phyloP scores from a whole-genome alignment of 306 rosid genomes.

The Crataegus laevigata region DNA sequence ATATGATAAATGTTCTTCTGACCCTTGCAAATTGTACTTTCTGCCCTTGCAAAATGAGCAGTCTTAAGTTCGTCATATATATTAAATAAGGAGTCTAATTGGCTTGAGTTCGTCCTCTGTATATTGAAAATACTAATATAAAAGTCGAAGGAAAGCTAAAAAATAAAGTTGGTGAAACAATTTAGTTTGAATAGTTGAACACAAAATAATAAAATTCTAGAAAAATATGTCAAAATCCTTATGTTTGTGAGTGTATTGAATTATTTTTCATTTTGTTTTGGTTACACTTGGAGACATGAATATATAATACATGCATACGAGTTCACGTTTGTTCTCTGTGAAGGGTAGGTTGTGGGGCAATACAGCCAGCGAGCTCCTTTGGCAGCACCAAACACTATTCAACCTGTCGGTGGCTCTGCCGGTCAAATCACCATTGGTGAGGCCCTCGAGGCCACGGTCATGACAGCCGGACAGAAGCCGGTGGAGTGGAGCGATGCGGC shows the following conservation, averaged over 20 bases:
- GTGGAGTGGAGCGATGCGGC: conserved; percentile 66
- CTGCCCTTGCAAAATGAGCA: too few relatives aligned
- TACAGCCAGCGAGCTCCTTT: conserved; percentile 21
- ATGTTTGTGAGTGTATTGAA: background rate
- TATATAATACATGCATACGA: background rate
- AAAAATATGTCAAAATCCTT: background rate
- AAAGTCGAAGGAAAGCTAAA: background rate
- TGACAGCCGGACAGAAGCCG: conserved; percentile 45
- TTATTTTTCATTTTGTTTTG: background rate
- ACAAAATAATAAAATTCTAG: background rate
- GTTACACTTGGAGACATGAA: background rate
- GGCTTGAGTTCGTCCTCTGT: too few relatives aligned
- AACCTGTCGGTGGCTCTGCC: conserved; percentile 1
- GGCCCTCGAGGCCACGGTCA: conserved; percentile 60
- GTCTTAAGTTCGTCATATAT: too few relatives aligned
- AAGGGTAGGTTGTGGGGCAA: conserved; percentile 40
- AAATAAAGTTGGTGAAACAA: background rate
- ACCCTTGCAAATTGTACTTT: too few relatives aligned
- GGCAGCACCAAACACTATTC: conserved; percentile 12
- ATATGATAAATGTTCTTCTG: too few relatives aligned
- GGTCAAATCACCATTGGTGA: conserved; percentile 61
- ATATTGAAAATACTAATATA: too few relatives aligned
- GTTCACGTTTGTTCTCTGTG: background rate
- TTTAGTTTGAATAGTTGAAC: background rate
- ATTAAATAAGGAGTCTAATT: too few relatives aligned